Conservation (phyloP, 192 early-diverging fungal genomes). For the Podila epicladia region DNA sequence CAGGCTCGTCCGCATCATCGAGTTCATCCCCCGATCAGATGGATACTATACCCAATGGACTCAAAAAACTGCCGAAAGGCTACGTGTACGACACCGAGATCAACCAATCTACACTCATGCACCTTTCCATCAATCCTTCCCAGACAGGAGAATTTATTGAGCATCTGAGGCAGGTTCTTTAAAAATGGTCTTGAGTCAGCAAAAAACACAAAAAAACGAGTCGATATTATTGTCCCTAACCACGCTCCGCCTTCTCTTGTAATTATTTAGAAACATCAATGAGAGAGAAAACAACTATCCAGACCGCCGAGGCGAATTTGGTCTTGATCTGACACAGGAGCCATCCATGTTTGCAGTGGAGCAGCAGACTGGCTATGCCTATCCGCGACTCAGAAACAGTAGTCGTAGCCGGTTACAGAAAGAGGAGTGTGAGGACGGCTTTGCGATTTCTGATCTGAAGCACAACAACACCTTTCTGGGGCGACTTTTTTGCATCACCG, state of each 20-base stretch:
- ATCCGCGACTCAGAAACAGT: constrained; percentile 62
- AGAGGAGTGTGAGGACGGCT: constrained; percentile 64
- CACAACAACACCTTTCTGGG: constrained; percentile 39
- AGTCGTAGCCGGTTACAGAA: constrained; percentile 59
- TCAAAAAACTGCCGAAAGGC: constrained; percentile 47
- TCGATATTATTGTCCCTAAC: too few relatives aligned
- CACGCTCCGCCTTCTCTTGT: neutral
- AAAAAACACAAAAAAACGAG: too few relatives aligned
- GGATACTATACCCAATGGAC: constrained; percentile 38
- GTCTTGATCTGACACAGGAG: constrained; percentile 52
- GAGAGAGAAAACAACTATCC: constrained; percentile 39
- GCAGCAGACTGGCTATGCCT: constrained; percentile 68
- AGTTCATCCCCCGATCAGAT: neutral
- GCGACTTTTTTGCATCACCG: constrained; percentile 63
- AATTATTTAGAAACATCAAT: constrained; percentile 25
- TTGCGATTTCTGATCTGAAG: constrained; percentile 56
- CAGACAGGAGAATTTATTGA: constrained; percentile 48
- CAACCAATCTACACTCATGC: constrained; percentile 37
- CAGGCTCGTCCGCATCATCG: neutral
- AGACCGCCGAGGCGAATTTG: constrained; percentile 40
- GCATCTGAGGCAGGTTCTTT: constrained; percentile 32
- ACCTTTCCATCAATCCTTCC: constrained; percentile 39
- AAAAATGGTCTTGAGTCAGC: too few relatives aligned
- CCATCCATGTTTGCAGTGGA: constrained; percentile 61
- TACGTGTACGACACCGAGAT: constrained; percentile 49